Base-by-base conservation (phyloP, 257 asterid species). In the Plectranthus barbatus region DNA sequence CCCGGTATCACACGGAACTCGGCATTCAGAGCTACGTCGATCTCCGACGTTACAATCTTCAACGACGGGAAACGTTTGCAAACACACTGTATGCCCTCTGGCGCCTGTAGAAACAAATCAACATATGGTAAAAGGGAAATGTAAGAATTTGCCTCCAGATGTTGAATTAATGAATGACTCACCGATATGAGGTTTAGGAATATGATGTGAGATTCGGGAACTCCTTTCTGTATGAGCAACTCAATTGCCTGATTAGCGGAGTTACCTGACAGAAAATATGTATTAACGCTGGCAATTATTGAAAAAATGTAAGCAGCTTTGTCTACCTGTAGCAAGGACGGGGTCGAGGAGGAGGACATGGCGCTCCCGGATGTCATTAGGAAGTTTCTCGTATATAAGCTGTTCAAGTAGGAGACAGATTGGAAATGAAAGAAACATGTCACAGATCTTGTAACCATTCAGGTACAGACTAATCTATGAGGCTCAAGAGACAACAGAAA, bases 211-310 rank as follows among this genome's bases (percentile, higher is more conserved):
- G 96, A 81, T 76, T 93, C 99, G 29, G 99, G 99, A 67, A 93
- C 99, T 67, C 99, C 97, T 80, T 93, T 93, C 80, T 77, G 96
- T 71, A 93, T 73, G 70, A 93, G 90, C 50, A 90, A 75, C 76
- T 90, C 95, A 65, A 93, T 93, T 60, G 99, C 97, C 81, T 93
- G 97, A 71, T 93, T 93, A 56, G 99, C 99, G 65, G 99, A 93
- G 80, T 93, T 93, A 58, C 97, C 99, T 93, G 75, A 70, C 42
- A 41, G 40, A 72, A 66, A 18, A 46, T 47, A 54, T 15, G 4
- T 33, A n/a, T 4, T n/a, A 52, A 9, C 20, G 18, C 39, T 36
- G 60, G 18, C 10, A 44, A 13, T 59, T 56, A 36, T 58, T 10
- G 29, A 50, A 11, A 56, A n/a, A 24, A 47, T 33, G 33, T 33